Evolutionary conservation across 2,329 filamentous ascomycete species (phyloP).

Genomic region (Sarocladium brachiariae): DNA sequence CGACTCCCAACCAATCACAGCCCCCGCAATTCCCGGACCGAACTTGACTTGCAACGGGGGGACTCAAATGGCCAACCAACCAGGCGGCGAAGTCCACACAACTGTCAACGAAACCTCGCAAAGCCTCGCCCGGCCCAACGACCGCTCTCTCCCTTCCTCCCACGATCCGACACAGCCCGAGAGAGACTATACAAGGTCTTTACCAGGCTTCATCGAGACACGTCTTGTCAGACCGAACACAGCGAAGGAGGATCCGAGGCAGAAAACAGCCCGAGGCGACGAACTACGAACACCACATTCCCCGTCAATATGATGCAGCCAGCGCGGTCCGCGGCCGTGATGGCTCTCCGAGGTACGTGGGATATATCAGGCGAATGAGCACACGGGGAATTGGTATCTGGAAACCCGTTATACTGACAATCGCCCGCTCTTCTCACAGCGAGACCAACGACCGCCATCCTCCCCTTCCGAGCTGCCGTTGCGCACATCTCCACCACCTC

Average conservation of each 20-base stretch:
- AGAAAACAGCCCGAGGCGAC: too few relatives aligned
- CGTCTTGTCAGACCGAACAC: neutral
- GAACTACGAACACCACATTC: too few relatives aligned
- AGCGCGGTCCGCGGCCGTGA: slow-evolving; percentile 43
- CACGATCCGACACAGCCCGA: neutral
- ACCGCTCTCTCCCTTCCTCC: slow-evolving; percentile 13
- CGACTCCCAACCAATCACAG: slow-evolving; percentile 22
- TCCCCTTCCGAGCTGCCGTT: slow-evolving; percentile 56
- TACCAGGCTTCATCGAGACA: too few relatives aligned
- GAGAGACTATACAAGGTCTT: too few relatives aligned
- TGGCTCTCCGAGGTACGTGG: slow-evolving; percentile 44
- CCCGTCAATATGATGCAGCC: slow-evolving; percentile 36
- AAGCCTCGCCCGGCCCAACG: slow-evolving; percentile 13
- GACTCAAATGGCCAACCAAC: slow-evolving; percentile 12
- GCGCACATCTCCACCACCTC: slow-evolving; percentile 60
- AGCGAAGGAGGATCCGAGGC: too few relatives aligned
- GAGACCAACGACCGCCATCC: slow-evolving; percentile 56
- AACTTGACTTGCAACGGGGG: neutral
- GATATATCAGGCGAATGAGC: neutral
- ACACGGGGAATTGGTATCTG: neutral
- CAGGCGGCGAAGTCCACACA: slow-evolving; percentile 23
- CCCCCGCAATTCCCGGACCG: slow-evolving; percentile 19
- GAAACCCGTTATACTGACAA: neutral
- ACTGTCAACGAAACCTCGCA: slow-evolving; percentile 19
- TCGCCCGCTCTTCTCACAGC: slow-evolving; percentile 34